Evolutionary conservation across 2,329 filamentous ascomycete species (phyloP), one percentile per base, ranked within the genome.

Genomic region (Xylaria sp.): DNA sequence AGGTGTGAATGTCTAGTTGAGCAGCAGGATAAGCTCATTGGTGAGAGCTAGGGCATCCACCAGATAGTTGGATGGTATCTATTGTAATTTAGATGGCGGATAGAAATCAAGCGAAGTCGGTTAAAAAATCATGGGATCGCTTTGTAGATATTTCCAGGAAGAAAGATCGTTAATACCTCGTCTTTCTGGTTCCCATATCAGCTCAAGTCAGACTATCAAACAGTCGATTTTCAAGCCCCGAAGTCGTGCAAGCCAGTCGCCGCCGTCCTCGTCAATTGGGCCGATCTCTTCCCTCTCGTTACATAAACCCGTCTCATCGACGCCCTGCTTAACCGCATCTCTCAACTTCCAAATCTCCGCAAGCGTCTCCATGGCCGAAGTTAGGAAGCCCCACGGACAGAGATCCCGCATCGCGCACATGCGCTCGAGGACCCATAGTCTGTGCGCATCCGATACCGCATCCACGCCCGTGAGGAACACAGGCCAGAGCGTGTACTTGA

Each of bases 401-500:
- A 81, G 78, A 23, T 80, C 78, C 77, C 82, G 82, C 74, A 85
- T 83, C 40, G 78, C 78, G 69, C 82, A 74, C 51, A 86, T 75
- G 13, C 84, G 82, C 60, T 83, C 79, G 74, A 87, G 78, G n/a
- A 85, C 82, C 86, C 86, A 88, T 2, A 77, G 79, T 47, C 86
- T 80, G 65, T 83, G 83, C 42, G 80, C 78, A 0, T 79, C 76
- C 62, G 86, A 82, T 50, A 81, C 81, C 3, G 85, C 84, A 72
- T 88, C 87, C 0, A 86, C 86, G 1, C 87, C 87, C 2, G 85
- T 85, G 35, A 89, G 82, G 70, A 89, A 88, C 0, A 86, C 81
- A 1, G 87, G 86, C 87, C 87, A 89, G n/a, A 84, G 84, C 2
- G 86, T 87, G 8, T 85, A 87, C 74, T 88, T 89, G 79, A 87